A percentile compares a stretch with the other conserved stretches of the same genome.
phyloP scores from a whole-genome alignment of 768 basidiomycete genomes.

The Suillus hirtellus region DNA sequence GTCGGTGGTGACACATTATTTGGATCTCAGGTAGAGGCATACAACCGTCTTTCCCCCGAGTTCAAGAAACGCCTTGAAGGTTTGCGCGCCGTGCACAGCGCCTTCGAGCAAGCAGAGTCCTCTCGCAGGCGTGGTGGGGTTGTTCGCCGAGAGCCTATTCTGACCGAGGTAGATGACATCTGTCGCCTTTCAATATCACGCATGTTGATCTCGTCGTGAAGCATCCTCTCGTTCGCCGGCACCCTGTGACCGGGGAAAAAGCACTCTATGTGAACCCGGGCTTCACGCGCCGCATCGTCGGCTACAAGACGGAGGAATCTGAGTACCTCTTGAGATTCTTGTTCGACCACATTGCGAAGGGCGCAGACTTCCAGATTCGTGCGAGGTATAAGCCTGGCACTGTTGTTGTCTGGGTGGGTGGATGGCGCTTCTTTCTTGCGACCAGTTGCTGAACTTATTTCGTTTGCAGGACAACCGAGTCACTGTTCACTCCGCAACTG shows the following conservation, averaged over 20 bases:
- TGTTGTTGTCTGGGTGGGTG: conserved; percentile 55
- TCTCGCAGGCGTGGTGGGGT: conserved; percentile 45
- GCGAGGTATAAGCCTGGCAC: conserved; percentile 53
- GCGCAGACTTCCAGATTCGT: conserved; percentile 51
- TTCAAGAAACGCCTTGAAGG: conserved; percentile 60
- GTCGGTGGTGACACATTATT: conserved; percentile 58
- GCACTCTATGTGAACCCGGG: conserved; percentile 58
- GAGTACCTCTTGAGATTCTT: conserved; percentile 56
- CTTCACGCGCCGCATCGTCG: conserved; percentile 56
- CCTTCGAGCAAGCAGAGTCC: conserved; percentile 51
- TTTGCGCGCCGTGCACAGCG: conserved; percentile 56
- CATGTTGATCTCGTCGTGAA: conserved; percentile 17
- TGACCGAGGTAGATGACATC: conserved; percentile 38
- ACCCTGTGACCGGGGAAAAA: conserved; percentile 66
- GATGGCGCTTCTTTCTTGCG: background rate
- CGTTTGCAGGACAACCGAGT: conserved; percentile 45
- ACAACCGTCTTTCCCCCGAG: conserved; percentile 56
- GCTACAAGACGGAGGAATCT: conserved; percentile 55
- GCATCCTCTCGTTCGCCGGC: conserved; percentile 58
- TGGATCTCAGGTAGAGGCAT: conserved; percentile 58
- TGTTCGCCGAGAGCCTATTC: conserved; percentile 51
- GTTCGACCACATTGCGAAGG: conserved; percentile 52
- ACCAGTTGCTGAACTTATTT: conserved; percentile 6
- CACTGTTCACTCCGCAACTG: conserved; percentile 46
- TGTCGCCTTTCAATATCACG: background rate